Conservation (phyloP, 768 basidiomycete genomes). For the Amanita pallidorosea region DNA sequence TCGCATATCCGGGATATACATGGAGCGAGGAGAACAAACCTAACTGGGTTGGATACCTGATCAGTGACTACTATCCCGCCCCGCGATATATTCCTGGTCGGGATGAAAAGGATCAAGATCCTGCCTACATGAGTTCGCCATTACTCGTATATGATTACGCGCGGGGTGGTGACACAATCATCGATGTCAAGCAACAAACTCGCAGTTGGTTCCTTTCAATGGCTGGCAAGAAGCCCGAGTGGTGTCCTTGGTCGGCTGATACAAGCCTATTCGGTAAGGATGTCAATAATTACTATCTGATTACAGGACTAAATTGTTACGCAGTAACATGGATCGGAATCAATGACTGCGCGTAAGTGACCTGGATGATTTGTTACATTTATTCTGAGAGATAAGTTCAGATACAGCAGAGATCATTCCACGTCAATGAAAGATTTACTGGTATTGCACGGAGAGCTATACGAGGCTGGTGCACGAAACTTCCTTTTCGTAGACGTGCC, state of each 20-base stretch:
- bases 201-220: conserved; percentile 24
- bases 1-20: conserved; percentile 37
- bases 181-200: conserved; percentile 31
- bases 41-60: conserved; percentile 57
- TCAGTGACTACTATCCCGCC: conserved; percentile 29
- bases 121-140: conserved; percentile 16
- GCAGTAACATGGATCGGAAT: conserved; percentile 59
- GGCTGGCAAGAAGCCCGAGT: conserved; percentile 22
- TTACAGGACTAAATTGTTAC: background rate
- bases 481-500: conserved; percentile 56
- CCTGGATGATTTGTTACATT: background rate
- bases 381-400: conserved; percentile 2
- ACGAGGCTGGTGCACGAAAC: conserved; percentile 36
- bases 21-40: conserved; percentile 35
- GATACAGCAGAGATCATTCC: conserved; percentile 13
- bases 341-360: conserved; percentile 48
- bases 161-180: conserved; percentile 36
- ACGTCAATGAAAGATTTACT: conserved; percentile 26
- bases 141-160: conserved; percentile 53
- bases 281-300: background rate
- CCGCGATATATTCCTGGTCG: conserved; percentile 20
- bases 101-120: conserved; percentile 17
- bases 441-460: conserved; percentile 34
- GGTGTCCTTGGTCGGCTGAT: conserved; percentile 29
- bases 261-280: conserved; percentile 37